Conservation (phyloP, 2,329 filamentous ascomycete species). For the Aspergillus sp. region DNA sequence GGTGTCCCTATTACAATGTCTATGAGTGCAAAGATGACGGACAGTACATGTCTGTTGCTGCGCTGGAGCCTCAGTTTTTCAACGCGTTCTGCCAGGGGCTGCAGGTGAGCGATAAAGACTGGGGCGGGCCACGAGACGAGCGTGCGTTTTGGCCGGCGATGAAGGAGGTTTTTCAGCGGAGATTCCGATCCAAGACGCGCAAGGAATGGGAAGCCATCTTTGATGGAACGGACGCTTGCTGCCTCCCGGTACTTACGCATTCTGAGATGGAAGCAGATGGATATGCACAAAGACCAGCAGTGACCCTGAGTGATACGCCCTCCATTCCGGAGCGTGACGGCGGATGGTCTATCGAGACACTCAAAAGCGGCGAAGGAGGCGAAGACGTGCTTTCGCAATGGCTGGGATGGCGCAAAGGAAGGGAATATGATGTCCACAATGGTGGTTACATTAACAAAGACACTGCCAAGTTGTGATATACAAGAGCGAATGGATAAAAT, state of each 20-base stretch:
- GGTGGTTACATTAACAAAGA: background rate
- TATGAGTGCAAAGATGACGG: constrained; percentile 67
- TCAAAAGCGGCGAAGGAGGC: background rate
- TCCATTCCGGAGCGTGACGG: background rate
- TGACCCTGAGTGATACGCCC: background rate
- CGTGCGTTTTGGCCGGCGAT: background rate
- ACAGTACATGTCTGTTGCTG: constrained; percentile 75
- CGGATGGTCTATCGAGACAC: background rate
- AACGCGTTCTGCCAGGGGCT: constrained; percentile 62
- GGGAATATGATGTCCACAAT: background rate
- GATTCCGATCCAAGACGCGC: constrained; percentile 55
- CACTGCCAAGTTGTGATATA: background rate
- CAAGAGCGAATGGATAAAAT: too few species aligned
- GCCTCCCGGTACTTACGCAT: constrained; percentile 75
- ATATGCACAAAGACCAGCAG: constrained; percentile 31
- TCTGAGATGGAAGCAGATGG: constrained; percentile 61
- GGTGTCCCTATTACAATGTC: constrained; percentile 78
- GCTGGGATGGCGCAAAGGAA: background rate
- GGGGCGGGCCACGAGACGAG: background rate
- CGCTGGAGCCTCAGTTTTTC: constrained; percentile 84
- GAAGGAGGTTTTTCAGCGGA: background rate
- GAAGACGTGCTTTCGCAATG: background rate
- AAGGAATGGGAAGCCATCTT: constrained; percentile 78
- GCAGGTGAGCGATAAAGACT: constrained; percentile 41
- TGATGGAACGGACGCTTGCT: constrained; percentile 83